phyloP scores from a whole-genome alignment of 2,329 filamentous ascomycete genomes.

The Intubia oerlemansii region DNA sequence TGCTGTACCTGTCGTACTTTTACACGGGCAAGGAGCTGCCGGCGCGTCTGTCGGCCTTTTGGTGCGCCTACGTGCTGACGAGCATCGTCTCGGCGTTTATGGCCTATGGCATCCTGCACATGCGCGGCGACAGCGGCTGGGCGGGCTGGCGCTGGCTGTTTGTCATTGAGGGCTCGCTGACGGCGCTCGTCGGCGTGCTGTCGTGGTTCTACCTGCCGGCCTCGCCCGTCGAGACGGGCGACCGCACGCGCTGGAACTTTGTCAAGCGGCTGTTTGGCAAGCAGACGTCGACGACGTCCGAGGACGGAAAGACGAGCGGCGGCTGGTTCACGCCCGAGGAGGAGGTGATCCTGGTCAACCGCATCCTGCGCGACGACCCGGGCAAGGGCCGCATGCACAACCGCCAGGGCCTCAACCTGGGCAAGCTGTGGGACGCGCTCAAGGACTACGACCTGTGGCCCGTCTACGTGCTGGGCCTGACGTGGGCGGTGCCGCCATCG shows the following conservation, averaged over 20 bases:
- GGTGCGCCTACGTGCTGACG: conserved; percentile 12
- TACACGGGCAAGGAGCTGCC: conserved; percentile 14
- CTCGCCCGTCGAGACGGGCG: conserved; percentile 18
- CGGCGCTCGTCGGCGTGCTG: conserved; percentile 18
- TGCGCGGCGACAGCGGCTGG: conserved; percentile 15
- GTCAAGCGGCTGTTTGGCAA: too few species aligned
- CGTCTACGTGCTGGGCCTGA: conserved; percentile 6
- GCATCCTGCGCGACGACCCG: conserved; percentile 33
- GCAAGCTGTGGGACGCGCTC: conserved; percentile 6
- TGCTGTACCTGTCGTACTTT: conserved; percentile 16
- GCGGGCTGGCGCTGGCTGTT: conserved; percentile 24
- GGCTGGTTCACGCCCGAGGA: conserved; percentile 38
- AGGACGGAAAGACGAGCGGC: too few species aligned
- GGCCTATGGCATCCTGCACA: conserved; percentile 15
- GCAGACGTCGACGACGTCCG: too few species aligned
- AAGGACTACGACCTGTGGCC: conserved; percentile 8
- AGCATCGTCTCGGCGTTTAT: conserved; percentile 15
- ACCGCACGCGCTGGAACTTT: conserved; percentile 22
- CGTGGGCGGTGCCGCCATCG: conserved; percentile 3
- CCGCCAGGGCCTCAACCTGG: conserved; percentile 27
- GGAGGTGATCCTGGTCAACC: conserved; percentile 34
- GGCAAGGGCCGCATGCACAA: conserved; percentile 37
- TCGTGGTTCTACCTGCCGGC: conserved; percentile 26
- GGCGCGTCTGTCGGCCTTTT: conserved; percentile 15
- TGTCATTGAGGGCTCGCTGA: conserved; percentile 28